phyloP scores from a whole-genome alignment of 352 stramenopile species.

The Pythium guiyangense region DNA sequence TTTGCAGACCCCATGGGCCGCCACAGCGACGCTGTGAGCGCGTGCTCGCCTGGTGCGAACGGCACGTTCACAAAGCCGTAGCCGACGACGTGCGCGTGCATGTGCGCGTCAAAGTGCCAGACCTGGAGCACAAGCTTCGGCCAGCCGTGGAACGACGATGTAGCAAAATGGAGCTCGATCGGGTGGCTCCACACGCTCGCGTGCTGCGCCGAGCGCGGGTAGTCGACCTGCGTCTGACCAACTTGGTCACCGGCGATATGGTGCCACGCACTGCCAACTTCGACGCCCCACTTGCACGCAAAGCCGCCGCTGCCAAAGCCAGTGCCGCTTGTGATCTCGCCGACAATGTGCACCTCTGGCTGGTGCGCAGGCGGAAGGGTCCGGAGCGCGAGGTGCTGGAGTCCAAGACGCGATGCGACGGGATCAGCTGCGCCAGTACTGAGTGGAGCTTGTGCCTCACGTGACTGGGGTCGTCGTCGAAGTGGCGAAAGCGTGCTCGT shows the following conservation, averaged over 20 bases:
- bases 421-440: too few species aligned
- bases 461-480: background rate
- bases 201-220: conserved; percentile 18
- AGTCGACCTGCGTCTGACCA: conserved; percentile 65
- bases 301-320: conserved; percentile 40
- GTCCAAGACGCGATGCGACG: conserved; percentile 9
- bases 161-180: conserved; percentile 63
- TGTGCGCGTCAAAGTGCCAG: conserved; percentile 45
- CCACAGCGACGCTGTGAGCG: conserved; percentile 46
- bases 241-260: conserved; percentile 54
- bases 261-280: conserved; percentile 51
- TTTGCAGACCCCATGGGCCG: conserved; percentile 46
- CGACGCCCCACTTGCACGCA: conserved; percentile 65
- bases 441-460: too few species aligned
- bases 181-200: conserved; percentile 55
- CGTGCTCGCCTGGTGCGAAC: conserved; percentile 45
- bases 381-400: too few species aligned
- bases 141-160: conserved; percentile 54
- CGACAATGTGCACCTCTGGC: conserved; percentile 66
- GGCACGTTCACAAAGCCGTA: conserved; percentile 61
- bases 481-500: background rate
- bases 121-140: conserved; percentile 64
- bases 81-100: conserved; percentile 40
- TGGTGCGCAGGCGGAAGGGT: conserved; percentile 34
- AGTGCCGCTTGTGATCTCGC: conserved; percentile 56